Evolutionary conservation across 768 basidiomycete genomes (phyloP).

Genomic region (Aureoboletus auriporus): DNA sequence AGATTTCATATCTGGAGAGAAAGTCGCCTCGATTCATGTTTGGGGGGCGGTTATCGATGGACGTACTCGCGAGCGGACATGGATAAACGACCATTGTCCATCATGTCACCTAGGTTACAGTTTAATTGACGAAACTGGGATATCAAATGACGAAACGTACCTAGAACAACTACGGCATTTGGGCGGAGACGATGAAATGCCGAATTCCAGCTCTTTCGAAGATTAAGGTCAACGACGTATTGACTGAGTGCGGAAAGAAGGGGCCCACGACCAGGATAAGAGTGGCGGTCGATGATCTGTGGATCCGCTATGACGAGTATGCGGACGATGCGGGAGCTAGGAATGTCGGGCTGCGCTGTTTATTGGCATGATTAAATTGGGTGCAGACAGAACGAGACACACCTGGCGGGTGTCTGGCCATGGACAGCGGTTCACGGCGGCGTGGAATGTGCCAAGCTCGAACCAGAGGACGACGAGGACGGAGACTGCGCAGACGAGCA

Average conservation of each 20-base stretch:
- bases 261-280: slow-evolving; percentile 60
- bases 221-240: slow-evolving; percentile 71
- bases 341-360: slow-evolving; percentile 13
- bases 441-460: slow-evolving; percentile 58
- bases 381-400: neutral
- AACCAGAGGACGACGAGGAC: slow-evolving; percentile 61
- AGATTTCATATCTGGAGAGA: slow-evolving; percentile 63
- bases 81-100: slow-evolving; percentile 73
- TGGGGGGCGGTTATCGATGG: neutral
- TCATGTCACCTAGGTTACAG: slow-evolving; percentile 58
- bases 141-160: slow-evolving; percentile 25
- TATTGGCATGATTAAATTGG: neutral
- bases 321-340: slow-evolving; percentile 24
- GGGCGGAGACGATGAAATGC: slow-evolving; percentile 51
- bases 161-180: slow-evolving; percentile 76
- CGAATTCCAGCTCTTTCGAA: slow-evolving; percentile 81
- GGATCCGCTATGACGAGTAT: slow-evolving; percentile 83
- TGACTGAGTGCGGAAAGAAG: slow-evolving; percentile 58
- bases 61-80: slow-evolving; percentile 71
- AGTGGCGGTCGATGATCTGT: slow-evolving; percentile 73
- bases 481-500: slow-evolving; percentile 52
- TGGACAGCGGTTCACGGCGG: slow-evolving; percentile 42
- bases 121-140: neutral
- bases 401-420: slow-evolving; percentile 56
- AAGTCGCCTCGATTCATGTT: slow-evolving; percentile 5